Evolutionary conservation across 2,329 filamentous ascomycete genomes (phyloP).

Genomic region (Coleophoma crateriformis): DNA sequence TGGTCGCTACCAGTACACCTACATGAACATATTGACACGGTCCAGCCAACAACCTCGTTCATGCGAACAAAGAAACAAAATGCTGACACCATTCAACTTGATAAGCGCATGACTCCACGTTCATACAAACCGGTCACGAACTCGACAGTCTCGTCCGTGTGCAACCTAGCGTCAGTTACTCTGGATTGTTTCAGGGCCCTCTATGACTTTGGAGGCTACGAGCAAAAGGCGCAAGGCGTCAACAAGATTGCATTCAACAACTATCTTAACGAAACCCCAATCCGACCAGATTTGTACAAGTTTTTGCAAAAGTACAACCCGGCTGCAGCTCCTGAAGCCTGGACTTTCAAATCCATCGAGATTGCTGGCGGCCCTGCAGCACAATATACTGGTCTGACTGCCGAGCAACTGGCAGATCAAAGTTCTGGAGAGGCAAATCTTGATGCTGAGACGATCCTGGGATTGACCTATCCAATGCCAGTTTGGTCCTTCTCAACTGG

Average conservation of each 20-base stretch:
- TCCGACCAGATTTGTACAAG: conserved; percentile 41
- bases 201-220: conserved; percentile 43
- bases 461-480: conserved; percentile 46
- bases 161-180: conserved; percentile 27
- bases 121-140: conserved; percentile 3
- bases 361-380: neutral
- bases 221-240: conserved; percentile 34
- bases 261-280: conserved; percentile 45
- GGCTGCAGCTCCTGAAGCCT: neutral
- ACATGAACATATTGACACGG: conserved; percentile 17
- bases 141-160: conserved; percentile 13
- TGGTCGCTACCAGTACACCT: conserved; percentile 20
- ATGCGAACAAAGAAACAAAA: conserved; percentile 13
- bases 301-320: conserved; percentile 33
- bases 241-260: conserved; percentile 44
- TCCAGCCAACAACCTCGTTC: conserved; percentile 22
- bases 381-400: conserved; percentile 25
- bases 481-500: conserved; percentile 50
- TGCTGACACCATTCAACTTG: conserved; percentile 1
- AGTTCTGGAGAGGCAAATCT: conserved; percentile 14
- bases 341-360: neutral
- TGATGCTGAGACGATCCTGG: conserved; percentile 50
- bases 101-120: neutral
- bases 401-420: conserved; percentile 27
- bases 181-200: conserved; percentile 41